A percentile compares a stretch with the other conserved stretches of the same genome.
These are phyloP conservation scores for Panicum miliaceum DNA, from an alignment of 176 grass and related monocot species.

Conservation along the genomic window DNA sequence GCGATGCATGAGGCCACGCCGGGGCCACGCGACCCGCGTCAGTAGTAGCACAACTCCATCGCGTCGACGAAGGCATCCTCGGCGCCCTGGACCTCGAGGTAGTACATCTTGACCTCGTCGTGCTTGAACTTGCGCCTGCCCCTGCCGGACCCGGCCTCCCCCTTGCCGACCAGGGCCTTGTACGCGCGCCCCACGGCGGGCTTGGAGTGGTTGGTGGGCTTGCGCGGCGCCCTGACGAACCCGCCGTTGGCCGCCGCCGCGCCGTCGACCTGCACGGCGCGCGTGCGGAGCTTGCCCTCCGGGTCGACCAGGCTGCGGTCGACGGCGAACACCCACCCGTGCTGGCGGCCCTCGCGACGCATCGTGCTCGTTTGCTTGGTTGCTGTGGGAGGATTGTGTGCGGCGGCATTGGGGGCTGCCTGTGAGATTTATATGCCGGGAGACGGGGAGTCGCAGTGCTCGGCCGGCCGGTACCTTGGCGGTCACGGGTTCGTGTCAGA, in stretches of 20 bases:
- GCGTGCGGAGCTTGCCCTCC: slow-evolving; percentile 22
- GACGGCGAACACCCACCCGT: slow-evolving; percentile 41
- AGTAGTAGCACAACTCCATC: neutral
- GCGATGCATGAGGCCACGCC: neutral
- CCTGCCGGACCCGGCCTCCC: neutral
- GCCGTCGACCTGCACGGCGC: slow-evolving; percentile 28
- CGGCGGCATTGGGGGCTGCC: neutral
- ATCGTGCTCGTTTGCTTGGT: slow-evolving; percentile 13
- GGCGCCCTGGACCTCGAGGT: slow-evolving; percentile 7
- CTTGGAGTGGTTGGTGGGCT: slow-evolving; percentile 58
- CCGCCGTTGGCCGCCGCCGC: slow-evolving; percentile 30
- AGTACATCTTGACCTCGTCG: slow-evolving; percentile 43
- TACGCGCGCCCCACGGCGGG: neutral
- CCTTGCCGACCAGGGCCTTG: neutral
- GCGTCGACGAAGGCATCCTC: neutral
- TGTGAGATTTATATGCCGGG: neutral
- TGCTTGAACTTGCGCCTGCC: slow-evolving; percentile 27
- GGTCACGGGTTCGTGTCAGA: neutral
- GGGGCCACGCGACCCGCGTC: neutral
- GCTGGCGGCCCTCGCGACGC: slow-evolving; percentile 48
- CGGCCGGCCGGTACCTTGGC: neutral
- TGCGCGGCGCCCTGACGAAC: slow-evolving; percentile 37
- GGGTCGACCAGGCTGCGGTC: slow-evolving; percentile 30
- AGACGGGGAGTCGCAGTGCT: neutral
- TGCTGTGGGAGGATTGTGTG: neutral